These are phyloP conservation scores for Trichosanthes truncata DNA, from an alignment of 306 rosid genomes.

Conservation along the genomic window DNA sequence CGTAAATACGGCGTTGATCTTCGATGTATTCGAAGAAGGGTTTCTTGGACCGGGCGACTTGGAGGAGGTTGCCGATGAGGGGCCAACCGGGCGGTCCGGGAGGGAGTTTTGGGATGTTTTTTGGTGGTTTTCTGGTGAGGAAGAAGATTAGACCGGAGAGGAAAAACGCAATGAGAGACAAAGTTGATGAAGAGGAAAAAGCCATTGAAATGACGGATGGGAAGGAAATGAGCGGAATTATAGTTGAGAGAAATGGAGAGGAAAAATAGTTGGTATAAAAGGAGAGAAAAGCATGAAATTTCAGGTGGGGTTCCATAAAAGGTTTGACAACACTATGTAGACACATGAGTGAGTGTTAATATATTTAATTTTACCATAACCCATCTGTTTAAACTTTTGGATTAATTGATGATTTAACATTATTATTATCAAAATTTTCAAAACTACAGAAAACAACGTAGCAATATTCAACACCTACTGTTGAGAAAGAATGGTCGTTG, in stretches of 20 bases:
- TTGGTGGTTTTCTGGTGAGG: conserved; percentile 29
- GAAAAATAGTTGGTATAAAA: conserved; percentile 1
- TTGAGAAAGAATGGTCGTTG: too few relatives aligned
- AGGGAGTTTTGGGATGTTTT: conserved; percentile 42
- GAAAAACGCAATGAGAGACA: conserved; percentile 26
- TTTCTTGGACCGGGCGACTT: conserved; percentile 57
- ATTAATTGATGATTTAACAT: too few relatives aligned
- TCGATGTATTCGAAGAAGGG: conserved; percentile 49
- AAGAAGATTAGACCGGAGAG: conserved; percentile 41
- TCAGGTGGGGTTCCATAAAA: conserved; percentile 28
- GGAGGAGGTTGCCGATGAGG: conserved; percentile 80
- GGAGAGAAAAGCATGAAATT: conserved; percentile 49
- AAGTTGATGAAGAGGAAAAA: background rate
- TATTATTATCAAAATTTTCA: too few relatives aligned
- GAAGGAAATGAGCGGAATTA: background rate
- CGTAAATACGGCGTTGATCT: conserved; percentile 27
- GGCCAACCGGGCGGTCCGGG: conserved; percentile 99
- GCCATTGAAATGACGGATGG: conserved; percentile 22
- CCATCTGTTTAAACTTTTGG: too few relatives aligned
- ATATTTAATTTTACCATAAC: too few relatives aligned
- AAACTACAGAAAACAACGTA: too few relatives aligned
- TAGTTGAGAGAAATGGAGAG: background rate
- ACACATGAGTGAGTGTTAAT: too few relatives aligned
- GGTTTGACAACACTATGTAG: background rate
- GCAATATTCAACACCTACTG: too few relatives aligned